Percentiles rank a stretch among this genome's conserved stretches.
Evolutionary conservation across 75 land plant genomes (phyloP).

Genomic region (Isoetes taiwanensis): DNA sequence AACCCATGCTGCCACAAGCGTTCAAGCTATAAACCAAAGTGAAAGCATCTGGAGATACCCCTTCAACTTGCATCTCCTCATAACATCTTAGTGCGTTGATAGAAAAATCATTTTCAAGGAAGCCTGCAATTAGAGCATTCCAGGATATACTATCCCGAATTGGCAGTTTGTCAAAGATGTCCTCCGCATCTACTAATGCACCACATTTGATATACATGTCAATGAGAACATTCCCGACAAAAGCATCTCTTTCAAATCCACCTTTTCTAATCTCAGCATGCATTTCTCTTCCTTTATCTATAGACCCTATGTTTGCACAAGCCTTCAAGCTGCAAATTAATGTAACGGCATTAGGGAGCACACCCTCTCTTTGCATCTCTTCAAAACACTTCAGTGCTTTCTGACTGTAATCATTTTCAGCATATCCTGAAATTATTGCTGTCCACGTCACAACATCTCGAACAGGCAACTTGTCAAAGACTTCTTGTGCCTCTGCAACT

Average conservation of each 20-base stretch:
- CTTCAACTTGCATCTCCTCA: too few species aligned
- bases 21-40: too few species aligned
- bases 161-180: slow-evolving; percentile 22
- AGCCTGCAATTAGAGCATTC: slow-evolving; percentile 52
- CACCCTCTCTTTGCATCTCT: slow-evolving; percentile 3
- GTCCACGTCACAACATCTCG: too few species aligned
- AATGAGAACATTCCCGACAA: slow-evolving; percentile 36
- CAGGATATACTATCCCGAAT: slow-evolving; percentile 44
- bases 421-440: too few species aligned
- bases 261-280: slow-evolving; percentile 35
- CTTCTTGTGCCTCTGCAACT: neutral
- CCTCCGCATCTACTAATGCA: slow-evolving; percentile 25
- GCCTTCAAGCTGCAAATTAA: slow-evolving; percentile 18
- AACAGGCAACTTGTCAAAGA: too few species aligned
- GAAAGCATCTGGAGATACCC: too few species aligned
- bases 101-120: too few species aligned
- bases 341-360: slow-evolving; percentile 7
- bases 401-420: slow-evolving; percentile 11
- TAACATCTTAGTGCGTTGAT: too few species aligned
- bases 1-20: too few species aligned
- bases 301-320: slow-evolving; percentile 23
- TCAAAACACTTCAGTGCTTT: slow-evolving; percentile 4
- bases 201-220: slow-evolving; percentile 33
- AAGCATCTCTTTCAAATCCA: too few species aligned
- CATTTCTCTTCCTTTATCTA: slow-evolving; percentile 25